A percentile compares a stretch with the other conserved stretches of the same genome.
phyloP scores from a whole-genome alignment of 192 early-diverging fungal genomes.

The Gryganskiella cystojenkinii region DNA sequence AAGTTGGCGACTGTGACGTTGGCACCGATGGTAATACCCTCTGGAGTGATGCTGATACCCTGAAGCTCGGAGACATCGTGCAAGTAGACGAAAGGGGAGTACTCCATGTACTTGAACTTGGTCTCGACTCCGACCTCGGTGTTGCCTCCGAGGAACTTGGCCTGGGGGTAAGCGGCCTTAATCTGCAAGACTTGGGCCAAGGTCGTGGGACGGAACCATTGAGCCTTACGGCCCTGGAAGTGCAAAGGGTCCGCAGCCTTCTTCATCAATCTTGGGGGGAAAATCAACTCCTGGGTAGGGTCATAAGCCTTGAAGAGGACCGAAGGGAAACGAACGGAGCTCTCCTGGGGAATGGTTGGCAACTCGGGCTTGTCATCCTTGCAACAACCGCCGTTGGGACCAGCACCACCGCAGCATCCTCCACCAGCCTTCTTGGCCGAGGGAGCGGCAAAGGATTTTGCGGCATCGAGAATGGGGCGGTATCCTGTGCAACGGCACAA shows the following conservation, averaged over 20 bases:
- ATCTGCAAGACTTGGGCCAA: constrained; percentile 62
- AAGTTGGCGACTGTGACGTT: constrained; percentile 74
- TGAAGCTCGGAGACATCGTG: constrained; percentile 79
- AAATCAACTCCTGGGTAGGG: constrained; percentile 71
- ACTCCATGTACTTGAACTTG: constrained; percentile 76
- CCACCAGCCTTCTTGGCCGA: constrained; percentile 35
- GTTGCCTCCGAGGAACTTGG: constrained; percentile 87
- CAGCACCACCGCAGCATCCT: constrained; percentile 46
- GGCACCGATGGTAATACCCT: constrained; percentile 71
- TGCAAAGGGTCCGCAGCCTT: constrained; percentile 58
- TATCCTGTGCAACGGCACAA: constrained; percentile 95
- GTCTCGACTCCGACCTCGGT: constrained; percentile 86
- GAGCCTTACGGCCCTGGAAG: constrained; percentile 61
- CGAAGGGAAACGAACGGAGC: constrained; percentile 45
- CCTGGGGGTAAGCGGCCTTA: constrained; percentile 65
- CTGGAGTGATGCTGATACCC: constrained; percentile 45
- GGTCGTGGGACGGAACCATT: constrained; percentile 72
- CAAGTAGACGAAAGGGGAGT: constrained; percentile 71
- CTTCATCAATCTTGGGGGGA: constrained; percentile 73
- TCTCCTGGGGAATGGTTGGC: constrained; percentile 44
- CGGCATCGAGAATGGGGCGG: constrained; percentile 86
- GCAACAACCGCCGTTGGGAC: constrained; percentile 63
- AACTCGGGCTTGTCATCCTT: constrained; percentile 47
- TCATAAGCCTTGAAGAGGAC: constrained; percentile 70
- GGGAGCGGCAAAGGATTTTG: constrained; percentile 65